These are phyloP conservation scores for Oxalis stricta DNA, from an alignment of 441 rosid genomes.

Conservation along the genomic window DNA sequence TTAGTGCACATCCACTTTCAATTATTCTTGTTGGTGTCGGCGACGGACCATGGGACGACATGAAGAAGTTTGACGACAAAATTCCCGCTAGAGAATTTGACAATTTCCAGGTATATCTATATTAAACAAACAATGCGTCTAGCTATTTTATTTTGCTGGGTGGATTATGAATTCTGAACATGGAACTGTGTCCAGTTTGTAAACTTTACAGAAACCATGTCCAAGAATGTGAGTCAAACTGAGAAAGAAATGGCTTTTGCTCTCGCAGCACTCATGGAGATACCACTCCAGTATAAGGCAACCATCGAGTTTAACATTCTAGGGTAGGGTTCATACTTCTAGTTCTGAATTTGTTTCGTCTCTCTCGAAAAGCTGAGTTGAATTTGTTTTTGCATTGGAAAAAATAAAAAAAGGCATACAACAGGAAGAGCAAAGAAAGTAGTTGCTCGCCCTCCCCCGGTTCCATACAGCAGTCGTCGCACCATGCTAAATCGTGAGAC, in stretches of 20 bases:
- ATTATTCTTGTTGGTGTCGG: conserved; percentile 79
- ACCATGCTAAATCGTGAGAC: conserved; percentile 12
- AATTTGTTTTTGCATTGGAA: not conserved
- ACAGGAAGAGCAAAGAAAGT: conserved; percentile 38
- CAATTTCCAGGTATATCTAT: conserved; percentile 56
- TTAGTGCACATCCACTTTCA: conserved; percentile 55
- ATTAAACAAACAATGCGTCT: too few relatives aligned
- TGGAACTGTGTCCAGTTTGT: conserved; percentile 41
- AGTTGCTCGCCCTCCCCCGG: conserved; percentile 62
- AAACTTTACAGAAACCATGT: conserved; percentile 62
- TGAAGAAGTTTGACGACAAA: conserved; percentile 73
- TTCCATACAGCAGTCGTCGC: conserved; percentile 19
- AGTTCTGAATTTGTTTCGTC: not conserved
- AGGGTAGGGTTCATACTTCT: conserved; percentile 42
- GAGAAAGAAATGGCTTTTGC: conserved; percentile 76
- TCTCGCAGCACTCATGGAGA: conserved; percentile 87
- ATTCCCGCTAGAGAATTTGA: conserved; percentile 63
- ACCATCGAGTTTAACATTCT: conserved; percentile 33
- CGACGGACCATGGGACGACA: conserved; percentile 92
- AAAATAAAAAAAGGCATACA: conserved; percentile 28
- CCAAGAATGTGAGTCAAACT: conserved; percentile 18
- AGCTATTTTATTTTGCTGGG: too few relatives aligned
- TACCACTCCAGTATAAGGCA: conserved; percentile 68
- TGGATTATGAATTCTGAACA: too few relatives aligned
- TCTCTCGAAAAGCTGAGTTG: not conserved